Percentiles rank a stretch among this genome's conserved stretches.
These are phyloP conservation scores for Murraya koenigii DNA, from an alignment of 345 rosid genomes.

Conservation along the genomic window DNA sequence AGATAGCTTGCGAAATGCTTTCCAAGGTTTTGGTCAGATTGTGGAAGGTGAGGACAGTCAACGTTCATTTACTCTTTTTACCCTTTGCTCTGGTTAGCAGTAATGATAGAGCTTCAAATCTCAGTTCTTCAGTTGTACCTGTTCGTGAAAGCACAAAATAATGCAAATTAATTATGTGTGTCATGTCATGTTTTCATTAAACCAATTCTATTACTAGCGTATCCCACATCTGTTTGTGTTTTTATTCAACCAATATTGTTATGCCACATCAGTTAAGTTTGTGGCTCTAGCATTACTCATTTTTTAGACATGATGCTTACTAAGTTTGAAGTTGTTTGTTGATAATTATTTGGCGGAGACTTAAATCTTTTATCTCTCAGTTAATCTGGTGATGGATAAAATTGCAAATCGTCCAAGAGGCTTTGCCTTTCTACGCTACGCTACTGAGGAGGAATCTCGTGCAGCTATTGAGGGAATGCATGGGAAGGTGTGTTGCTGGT, in stretches of 20 bases:
- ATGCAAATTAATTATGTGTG: too few species aligned
- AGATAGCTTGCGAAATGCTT: conserved; percentile 65
- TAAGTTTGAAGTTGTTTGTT: background rate
- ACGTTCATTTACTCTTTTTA: background rate
- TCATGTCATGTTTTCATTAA: too few species aligned
- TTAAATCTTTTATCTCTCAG: conserved; percentile 21
- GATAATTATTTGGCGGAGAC: background rate
- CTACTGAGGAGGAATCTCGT: conserved; percentile 65
- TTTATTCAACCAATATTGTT: too few species aligned
- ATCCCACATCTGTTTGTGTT: too few species aligned
- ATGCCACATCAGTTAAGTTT: too few species aligned
- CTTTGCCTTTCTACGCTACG: conserved; percentile 71
- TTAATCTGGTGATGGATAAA: conserved; percentile 81
- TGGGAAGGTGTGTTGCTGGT: conserved; percentile 55
- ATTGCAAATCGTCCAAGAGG: conserved; percentile 77
- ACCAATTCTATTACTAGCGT: too few species aligned
- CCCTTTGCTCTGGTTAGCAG: background rate
- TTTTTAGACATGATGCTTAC: background rate
- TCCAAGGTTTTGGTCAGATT: conserved; percentile 62
- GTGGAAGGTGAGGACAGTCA: conserved; percentile 42
- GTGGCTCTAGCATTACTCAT: too few species aligned
- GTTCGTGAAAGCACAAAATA: too few species aligned
- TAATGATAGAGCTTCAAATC: too few species aligned
- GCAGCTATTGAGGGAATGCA: conserved; percentile 86
- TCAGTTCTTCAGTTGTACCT: too few species aligned